phyloP scores from a whole-genome alignment of 139 green algal species.

The Chlorella sorokiniana region DNA sequence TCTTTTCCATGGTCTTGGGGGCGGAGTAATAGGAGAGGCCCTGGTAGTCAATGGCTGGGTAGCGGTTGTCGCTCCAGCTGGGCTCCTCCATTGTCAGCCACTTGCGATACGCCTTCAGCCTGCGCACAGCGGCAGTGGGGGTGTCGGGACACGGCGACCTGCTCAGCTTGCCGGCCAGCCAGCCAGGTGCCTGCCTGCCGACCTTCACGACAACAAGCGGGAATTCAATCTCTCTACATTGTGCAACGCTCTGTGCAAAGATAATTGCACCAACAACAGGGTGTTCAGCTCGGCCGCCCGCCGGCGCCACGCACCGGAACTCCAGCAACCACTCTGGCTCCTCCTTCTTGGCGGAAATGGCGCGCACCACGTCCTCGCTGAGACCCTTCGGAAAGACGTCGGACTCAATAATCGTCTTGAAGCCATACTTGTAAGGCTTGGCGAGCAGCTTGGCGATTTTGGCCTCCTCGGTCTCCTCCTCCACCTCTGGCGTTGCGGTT shows the following conservation, averaged over 20 bases:
- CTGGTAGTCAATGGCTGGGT: constrained; percentile 90
- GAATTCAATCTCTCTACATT: too few species aligned
- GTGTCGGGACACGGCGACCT: not conserved
- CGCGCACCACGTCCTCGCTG: constrained; percentile 92
- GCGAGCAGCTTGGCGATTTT: constrained; percentile 73
- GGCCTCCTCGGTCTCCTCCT: constrained; percentile 54
- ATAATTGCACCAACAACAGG: not conserved
- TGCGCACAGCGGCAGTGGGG: not conserved
- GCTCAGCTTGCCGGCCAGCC: too few species aligned
- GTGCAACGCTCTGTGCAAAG: not conserved
- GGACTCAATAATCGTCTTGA: constrained; percentile 93
- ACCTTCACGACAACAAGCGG: too few species aligned
- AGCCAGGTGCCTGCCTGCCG: too few species aligned
- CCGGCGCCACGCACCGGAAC: constrained; percentile 63
- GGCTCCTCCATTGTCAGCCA: constrained; percentile 95
- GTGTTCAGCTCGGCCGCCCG: not conserved
- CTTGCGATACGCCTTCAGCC: constrained; percentile 88
- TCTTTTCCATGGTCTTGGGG: constrained; percentile 93
- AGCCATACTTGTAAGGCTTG: constrained; percentile 95
- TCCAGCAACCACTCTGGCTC: constrained; percentile 99
- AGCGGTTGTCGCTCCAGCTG: constrained; percentile 52
- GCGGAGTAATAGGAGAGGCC: constrained; percentile 95
- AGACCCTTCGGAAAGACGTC: constrained; percentile 87
- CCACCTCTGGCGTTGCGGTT: constrained; percentile 20
- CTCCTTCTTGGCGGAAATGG: constrained; percentile 97